Base-by-base conservation (phyloP, 208 protist genomes). In the Strigomonas culicis region DNA sequence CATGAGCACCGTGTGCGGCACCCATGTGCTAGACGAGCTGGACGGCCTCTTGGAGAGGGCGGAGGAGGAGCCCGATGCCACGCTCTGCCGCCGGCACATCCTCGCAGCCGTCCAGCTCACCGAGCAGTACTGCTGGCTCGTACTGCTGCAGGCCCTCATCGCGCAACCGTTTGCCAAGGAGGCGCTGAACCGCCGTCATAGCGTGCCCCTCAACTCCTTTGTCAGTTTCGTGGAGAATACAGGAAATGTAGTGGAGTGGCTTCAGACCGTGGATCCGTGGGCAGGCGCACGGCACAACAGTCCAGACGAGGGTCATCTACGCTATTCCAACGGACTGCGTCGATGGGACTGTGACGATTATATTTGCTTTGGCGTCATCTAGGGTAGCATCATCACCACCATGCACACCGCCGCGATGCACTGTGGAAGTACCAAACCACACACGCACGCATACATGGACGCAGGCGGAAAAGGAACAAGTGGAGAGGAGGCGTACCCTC, bases 291-390 rank as follows among this genome's bases (percentile, higher is more conserved):
- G 70, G 11, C 47, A 66, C 8, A 27, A 57, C 4, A 83, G 72
- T 34, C 86, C 90, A 17, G 90, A 95, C 55, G 53, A 63, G 1
- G 59, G 63, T n/a, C 86, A 93, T 43, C 46, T 80, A 10, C 81
- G 82, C 28, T 95, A 93, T 68, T 87, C 78, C 8, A 92, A 95
- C 57, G 79, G 76, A 11, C 72, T 93, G 44, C 84, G 90, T 22
- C 74, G 90, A 0, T 95, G 90, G 90, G 90, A 95, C 55, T 72
- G 81, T 32, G 65, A 70, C 19, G 66, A 79, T 53, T 95, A 92
- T 78, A 84, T 95, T 27, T 90, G 79, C 66, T 84, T 83, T 51
- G 80, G 78, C 8, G 75, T 61, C 6, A 24, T 74, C 15, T 86
- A 61, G 21, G 13, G 36, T 41, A 17, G 6, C 13, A 41, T 13